These are phyloP conservation scores for Protea cynaroides DNA, from an alignment of 164 flowering plant genomes.

Conservation along the genomic window DNA sequence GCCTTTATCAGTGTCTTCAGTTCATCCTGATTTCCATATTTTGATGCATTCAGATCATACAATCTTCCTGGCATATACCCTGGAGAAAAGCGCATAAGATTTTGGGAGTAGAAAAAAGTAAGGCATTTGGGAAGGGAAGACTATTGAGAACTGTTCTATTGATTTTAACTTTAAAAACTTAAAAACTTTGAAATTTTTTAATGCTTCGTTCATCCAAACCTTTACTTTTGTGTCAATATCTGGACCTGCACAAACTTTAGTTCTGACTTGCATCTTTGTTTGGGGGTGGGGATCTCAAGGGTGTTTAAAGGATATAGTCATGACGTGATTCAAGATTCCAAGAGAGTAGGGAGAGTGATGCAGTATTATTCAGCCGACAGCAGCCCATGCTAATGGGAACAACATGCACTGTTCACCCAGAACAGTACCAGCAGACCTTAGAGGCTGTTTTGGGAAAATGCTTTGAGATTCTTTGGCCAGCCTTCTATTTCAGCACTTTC, in stretches of 20 bases:
- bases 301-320: not conserved
- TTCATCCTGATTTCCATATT: conserved; percentile 44
- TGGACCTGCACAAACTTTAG: not conserved
- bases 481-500: too few relatives aligned
- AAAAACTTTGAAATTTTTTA: too few relatives aligned
- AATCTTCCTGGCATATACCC: conserved; percentile 82
- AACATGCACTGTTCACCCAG: too few relatives aligned
- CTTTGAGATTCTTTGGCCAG: too few relatives aligned
- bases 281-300: not conserved
- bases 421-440: too few relatives aligned
- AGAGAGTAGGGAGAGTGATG: too few relatives aligned
- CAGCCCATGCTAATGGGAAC: too few relatives aligned
- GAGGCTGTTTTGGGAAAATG: too few relatives aligned
- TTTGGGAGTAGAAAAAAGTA: not conserved
- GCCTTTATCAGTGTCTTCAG: conserved; percentile 44
- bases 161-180: too few relatives aligned
- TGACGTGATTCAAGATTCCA: not conserved
- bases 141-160: not conserved
- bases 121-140: not conserved
- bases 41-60: conserved; percentile 66
- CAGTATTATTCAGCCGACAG: too few relatives aligned
- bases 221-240: too few relatives aligned
- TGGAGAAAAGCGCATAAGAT: conserved; percentile 11
- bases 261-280: not conserved
- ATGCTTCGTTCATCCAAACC: too few relatives aligned